Percentiles rank a stretch among this genome's conserved stretches.
These are phyloP conservation scores for Periconia sp. DNA, from an alignment of 2,329 filamentous ascomycete species.

Conservation along the genomic window DNA sequence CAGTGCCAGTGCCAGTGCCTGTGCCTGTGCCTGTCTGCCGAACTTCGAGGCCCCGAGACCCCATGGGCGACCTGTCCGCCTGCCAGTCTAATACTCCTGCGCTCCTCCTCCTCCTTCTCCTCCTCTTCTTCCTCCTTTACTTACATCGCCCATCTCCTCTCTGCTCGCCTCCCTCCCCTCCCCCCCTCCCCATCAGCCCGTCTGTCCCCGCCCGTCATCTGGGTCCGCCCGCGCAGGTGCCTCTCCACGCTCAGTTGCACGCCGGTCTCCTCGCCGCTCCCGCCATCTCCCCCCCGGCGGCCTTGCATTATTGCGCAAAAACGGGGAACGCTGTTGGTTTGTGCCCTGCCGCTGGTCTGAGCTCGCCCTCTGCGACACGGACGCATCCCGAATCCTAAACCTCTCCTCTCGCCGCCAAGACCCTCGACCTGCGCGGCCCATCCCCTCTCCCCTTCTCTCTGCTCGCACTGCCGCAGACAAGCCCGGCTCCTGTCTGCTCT, in stretches of 20 bases:
- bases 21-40: too few relatives aligned
- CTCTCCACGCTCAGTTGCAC: constrained; percentile 9
- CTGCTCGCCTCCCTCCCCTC: too few relatives aligned
- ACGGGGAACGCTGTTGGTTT: background rate
- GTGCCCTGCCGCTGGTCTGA: too few relatives aligned
- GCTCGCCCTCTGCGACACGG: too few relatives aligned
- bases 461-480: background rate
- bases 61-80: too few relatives aligned
- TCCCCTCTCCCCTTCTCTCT: constrained; percentile 2
- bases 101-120: too few relatives aligned
- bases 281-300: constrained; percentile 10
- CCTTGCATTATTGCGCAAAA: constrained; percentile 6
- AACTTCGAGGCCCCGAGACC: too few relatives aligned
- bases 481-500: background rate
- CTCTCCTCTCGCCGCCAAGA: background rate
- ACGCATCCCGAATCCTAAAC: constrained; percentile 10
- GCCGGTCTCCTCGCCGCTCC: background rate
- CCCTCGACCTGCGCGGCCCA: constrained; percentile 7
- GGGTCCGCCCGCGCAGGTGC: constrained; percentile 4
- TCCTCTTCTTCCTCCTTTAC: too few relatives aligned
- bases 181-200: too few relatives aligned
- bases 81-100: too few relatives aligned
- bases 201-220: constrained; percentile 1
- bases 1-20: too few relatives aligned
- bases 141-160: too few relatives aligned